phyloP scores from a whole-genome alignment of 164 flowering plant species.

The Liriodendron chinense region DNA sequence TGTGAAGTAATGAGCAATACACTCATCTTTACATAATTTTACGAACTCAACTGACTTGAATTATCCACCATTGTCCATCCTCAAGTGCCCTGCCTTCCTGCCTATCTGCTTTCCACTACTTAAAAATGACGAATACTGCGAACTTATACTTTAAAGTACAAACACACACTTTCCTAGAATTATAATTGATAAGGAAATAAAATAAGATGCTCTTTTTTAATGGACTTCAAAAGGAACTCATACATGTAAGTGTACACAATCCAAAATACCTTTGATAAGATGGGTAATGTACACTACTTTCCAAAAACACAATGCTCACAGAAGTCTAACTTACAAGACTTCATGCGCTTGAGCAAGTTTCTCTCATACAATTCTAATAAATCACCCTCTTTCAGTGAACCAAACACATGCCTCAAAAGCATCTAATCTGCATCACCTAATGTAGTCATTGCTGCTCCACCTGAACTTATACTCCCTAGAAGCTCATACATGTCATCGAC shows the following conservation, averaged over 20 bases:
- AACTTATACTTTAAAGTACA: not conserved
- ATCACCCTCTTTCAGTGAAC: constrained; percentile 13
- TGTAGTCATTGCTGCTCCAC: not conserved
- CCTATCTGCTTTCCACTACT: not conserved
- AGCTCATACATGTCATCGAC: not conserved
- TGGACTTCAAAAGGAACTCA: constrained; percentile 6
- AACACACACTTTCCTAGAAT: not conserved
- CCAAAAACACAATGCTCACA: constrained; percentile 20
- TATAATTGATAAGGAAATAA: not conserved
- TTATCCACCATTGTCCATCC: not conserved
- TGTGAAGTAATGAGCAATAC: not conserved
- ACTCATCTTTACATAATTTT: not conserved
- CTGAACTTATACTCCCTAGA: not conserved
- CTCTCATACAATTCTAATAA: constrained; percentile 4
- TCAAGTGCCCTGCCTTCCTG: not conserved
- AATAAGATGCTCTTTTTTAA: not conserved
- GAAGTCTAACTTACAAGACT: constrained; percentile 7
- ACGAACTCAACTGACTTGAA: not conserved
- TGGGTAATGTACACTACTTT: constrained; percentile 12
- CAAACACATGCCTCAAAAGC: constrained; percentile 13
- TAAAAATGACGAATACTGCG: not conserved
- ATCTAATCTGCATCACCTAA: not conserved
- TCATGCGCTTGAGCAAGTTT: not conserved
- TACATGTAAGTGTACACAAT: constrained; percentile 10
- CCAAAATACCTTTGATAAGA: constrained; percentile 5